A percentile compares a stretch with the other conserved stretches of the same genome.
Conservation (phyloP, 805 yeast species). For the Yamadazyma phyllophila region DNA sequence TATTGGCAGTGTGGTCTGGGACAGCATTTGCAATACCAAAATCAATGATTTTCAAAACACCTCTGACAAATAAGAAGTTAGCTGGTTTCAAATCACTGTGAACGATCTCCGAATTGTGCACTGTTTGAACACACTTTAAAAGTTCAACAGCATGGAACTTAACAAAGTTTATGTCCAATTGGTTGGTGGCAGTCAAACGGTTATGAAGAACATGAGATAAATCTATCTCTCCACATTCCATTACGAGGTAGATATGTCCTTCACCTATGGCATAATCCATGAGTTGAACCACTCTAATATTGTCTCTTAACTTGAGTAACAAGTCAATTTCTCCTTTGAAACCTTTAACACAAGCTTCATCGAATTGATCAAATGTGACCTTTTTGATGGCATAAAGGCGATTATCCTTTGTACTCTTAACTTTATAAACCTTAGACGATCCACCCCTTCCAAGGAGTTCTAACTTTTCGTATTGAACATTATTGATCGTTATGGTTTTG, state of each 20-base stretch:
- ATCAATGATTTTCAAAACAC: slow-evolving; percentile 83
- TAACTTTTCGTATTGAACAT: slow-evolving; percentile 63
- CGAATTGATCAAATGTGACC: slow-evolving; percentile 79
- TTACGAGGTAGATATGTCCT: slow-evolving; percentile 65
- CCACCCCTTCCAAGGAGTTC: slow-evolving; percentile 91
- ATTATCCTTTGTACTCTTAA: slow-evolving; percentile 49
- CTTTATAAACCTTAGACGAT: slow-evolving; percentile 85
- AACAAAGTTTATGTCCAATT: slow-evolving; percentile 70
- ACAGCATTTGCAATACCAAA: slow-evolving; percentile 96
- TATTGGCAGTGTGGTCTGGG: slow-evolving; percentile 86
- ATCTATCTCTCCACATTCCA: slow-evolving; percentile 96
- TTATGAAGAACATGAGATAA: slow-evolving; percentile 74
- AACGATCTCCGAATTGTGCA: slow-evolving; percentile 83
- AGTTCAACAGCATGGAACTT: slow-evolving; percentile 77
- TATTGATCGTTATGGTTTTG: slow-evolving; percentile 45
- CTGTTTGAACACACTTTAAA: slow-evolving; percentile 78
- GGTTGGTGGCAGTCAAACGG: slow-evolving; percentile 35
- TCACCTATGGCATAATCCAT: slow-evolving; percentile 69
- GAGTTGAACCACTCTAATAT: slow-evolving; percentile 71
- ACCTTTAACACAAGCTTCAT: slow-evolving; percentile 67
- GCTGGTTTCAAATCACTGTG: slow-evolving; percentile 77
- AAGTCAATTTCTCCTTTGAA: slow-evolving; percentile 90
- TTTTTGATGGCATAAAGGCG: slow-evolving; percentile 75
- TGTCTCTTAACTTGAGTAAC: slow-evolving; percentile 55
- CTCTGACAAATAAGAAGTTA: slow-evolving; percentile 76